Evolutionary conservation across 1,284 basidiomycete genomes (phyloP).

Genomic region (Moniliella sp.): DNA sequence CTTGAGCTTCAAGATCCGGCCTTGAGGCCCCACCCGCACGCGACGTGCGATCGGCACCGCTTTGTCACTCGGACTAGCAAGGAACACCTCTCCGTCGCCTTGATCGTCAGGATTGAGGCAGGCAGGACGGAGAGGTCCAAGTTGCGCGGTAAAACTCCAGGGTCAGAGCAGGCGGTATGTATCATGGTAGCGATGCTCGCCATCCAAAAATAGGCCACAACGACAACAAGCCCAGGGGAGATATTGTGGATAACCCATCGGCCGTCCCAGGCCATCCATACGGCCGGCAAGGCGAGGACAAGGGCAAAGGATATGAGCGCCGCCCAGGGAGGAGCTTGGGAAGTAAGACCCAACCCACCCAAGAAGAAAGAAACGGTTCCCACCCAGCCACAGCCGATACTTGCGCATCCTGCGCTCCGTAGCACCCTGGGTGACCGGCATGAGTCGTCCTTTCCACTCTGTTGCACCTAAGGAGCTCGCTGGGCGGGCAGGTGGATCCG

Average conservation of each 20-base stretch:
- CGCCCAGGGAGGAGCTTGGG: no score
- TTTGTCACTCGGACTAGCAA: no score
- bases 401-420: no score
- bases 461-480: no score
- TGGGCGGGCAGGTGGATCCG: no score
- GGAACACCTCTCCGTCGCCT: conserved; percentile 3
- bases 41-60: conserved; percentile 5
- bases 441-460: no score
- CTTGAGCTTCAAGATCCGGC: conserved; percentile 11
- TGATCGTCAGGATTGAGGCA: conserved; percentile 5
- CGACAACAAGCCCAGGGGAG: conserved; percentile 12
- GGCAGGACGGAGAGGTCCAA: conserved; percentile 28
- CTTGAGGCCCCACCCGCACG: conserved; percentile 5
- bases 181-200: conserved; percentile 15
- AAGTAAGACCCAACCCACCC: no score
- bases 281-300: conserved; percentile 12
- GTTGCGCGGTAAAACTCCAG: conserved; percentile 26
- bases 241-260: conserved; percentile 13
- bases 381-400: no score
- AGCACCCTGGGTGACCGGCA: no score
- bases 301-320: conserved; percentile 9
- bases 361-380: no score
- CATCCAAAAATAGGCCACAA: conserved; percentile 19
- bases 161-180: conserved; percentile 21
- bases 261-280: conserved; percentile 23